phyloP scores from a whole-genome alignment of 176 grass and related monocot genomes.

The Calamus simplicifolius region DNA sequence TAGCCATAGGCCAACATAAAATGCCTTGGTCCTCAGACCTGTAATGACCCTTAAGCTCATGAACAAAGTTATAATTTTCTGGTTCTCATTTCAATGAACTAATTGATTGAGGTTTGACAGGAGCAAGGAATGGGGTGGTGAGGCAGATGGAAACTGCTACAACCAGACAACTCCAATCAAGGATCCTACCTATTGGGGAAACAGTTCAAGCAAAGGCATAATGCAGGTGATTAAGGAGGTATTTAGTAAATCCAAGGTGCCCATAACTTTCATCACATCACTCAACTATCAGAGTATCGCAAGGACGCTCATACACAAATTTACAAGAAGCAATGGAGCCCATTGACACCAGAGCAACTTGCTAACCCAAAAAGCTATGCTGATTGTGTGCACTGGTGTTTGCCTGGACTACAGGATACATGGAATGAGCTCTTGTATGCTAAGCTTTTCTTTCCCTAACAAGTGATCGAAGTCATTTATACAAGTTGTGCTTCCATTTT shows the following conservation, averaged over 20 bases:
- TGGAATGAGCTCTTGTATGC: slow-evolving; percentile 72
- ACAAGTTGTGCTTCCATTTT: neutral
- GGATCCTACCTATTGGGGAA: slow-evolving; percentile 60
- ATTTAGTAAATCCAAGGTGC: slow-evolving; percentile 35
- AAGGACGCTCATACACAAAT: slow-evolving; percentile 91
- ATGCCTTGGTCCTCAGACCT: too few species aligned
- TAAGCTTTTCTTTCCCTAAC: slow-evolving; percentile 60
- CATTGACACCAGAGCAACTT: slow-evolving; percentile 54
- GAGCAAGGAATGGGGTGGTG: slow-evolving; percentile 83
- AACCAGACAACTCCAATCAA: slow-evolving; percentile 68
- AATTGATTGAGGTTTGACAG: slow-evolving; percentile 21
- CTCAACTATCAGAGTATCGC: slow-evolving; percentile 85
- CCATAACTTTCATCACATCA: slow-evolving; percentile 71
- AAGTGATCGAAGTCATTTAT: neutral
- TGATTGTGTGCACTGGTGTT: slow-evolving; percentile 76
- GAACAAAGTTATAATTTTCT: too few species aligned
- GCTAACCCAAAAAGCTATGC: slow-evolving; percentile 76
- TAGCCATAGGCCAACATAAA: too few species aligned
- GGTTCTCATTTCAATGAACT: neutral
- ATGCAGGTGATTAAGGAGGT: slow-evolving; percentile 64
- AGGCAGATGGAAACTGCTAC: slow-evolving; percentile 79
- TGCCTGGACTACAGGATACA: slow-evolving; percentile 61
- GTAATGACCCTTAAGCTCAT: too few species aligned
- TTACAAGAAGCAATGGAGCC: slow-evolving; percentile 93
- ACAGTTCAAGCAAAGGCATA: slow-evolving; percentile 59